Conservation (phyloP, 2,329 filamentous ascomycete genomes). For the Talaromyces sp. region DNA sequence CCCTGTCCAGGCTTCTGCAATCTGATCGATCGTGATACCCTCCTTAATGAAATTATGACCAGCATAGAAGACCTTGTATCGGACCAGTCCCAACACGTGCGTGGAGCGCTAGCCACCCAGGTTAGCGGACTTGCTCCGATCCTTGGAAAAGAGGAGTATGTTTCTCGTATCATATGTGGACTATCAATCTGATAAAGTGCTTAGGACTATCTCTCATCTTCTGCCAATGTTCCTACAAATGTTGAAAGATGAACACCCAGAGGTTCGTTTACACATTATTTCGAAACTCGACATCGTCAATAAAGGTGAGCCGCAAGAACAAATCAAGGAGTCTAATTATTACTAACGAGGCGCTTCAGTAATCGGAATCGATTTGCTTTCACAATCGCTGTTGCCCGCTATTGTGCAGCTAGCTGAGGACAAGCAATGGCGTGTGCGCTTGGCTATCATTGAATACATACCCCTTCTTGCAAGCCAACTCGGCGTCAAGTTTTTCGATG, state of each 20-base stretch:
- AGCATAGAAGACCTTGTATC: constrained; percentile 94
- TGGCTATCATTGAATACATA: constrained; percentile 99
- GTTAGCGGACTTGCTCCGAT: constrained; percentile 96
- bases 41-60: constrained; percentile 94
- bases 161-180: constrained; percentile 18
- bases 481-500: constrained; percentile 96
- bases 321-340: neutral
- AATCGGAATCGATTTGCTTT: constrained; percentile 95
- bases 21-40: constrained; percentile 78
- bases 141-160: constrained; percentile 93
- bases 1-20: constrained; percentile 72
- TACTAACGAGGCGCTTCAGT: constrained; percentile 53
- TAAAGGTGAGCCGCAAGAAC: constrained; percentile 61
- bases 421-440: constrained; percentile 97
- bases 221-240: constrained; percentile 99
- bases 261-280: constrained; percentile 97
- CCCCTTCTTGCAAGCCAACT: constrained; percentile 92
- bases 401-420: constrained; percentile 97
- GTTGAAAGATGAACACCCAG: constrained; percentile 98
- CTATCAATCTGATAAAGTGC: constrained; percentile 19
- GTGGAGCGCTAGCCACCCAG: constrained; percentile 89
- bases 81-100: constrained; percentile 93
- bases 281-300: constrained; percentile 99
- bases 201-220: constrained; percentile 88
- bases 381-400: constrained; percentile 91